Percentiles rank a stretch among this genome's conserved stretches.
phyloP scores from a whole-genome alignment of 1,284 basidiomycete species.

The Ustilago trichophora region DNA sequence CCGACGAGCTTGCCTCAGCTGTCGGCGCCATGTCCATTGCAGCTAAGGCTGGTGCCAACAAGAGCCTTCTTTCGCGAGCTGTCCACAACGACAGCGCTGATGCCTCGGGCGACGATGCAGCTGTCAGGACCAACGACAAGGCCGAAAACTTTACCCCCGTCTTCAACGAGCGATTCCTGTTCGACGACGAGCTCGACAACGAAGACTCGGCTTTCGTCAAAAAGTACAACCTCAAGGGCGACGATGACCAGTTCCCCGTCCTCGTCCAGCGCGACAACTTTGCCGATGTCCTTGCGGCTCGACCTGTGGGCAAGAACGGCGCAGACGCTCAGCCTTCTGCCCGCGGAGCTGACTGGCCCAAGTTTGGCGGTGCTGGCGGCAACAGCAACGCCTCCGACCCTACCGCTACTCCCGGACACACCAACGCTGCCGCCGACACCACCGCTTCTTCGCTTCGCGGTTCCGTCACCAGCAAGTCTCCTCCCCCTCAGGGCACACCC shows the following conservation, averaged over 20 bases:
- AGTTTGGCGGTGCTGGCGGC: constrained; percentile 73
- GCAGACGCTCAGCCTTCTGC: constrained; percentile 66
- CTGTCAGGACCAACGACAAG: constrained; percentile 2
- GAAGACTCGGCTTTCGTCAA: constrained; percentile 65
- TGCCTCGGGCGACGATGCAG: neutral
- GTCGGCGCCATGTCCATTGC: constrained; percentile 30
- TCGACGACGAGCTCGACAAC: constrained; percentile 63
- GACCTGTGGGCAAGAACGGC: neutral
- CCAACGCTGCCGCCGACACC: constrained; percentile 10
- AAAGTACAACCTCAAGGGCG: constrained; percentile 64
- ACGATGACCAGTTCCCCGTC: constrained; percentile 73
- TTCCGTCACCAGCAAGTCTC: constrained; percentile 62
- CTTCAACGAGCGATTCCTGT: constrained; percentile 63
- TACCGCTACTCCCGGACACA: constrained; percentile 11
- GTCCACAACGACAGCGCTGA: neutral
- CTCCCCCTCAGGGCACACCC: constrained; percentile 67
- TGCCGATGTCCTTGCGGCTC: neutral
- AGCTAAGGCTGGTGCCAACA: constrained; percentile 3
- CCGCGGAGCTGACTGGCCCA: constrained; percentile 91
- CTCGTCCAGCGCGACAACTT: constrained; percentile 68
- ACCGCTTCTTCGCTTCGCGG: constrained; percentile 17
- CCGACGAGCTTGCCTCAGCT: constrained; percentile 27
- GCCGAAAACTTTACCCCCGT: constrained; percentile 51
- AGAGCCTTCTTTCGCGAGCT: constrained; percentile 6
- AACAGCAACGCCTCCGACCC: constrained; percentile 50